Evolutionary conservation across 768 basidiomycete species (phyloP).

Genomic region (Glaciozyma antarctica): DNA sequence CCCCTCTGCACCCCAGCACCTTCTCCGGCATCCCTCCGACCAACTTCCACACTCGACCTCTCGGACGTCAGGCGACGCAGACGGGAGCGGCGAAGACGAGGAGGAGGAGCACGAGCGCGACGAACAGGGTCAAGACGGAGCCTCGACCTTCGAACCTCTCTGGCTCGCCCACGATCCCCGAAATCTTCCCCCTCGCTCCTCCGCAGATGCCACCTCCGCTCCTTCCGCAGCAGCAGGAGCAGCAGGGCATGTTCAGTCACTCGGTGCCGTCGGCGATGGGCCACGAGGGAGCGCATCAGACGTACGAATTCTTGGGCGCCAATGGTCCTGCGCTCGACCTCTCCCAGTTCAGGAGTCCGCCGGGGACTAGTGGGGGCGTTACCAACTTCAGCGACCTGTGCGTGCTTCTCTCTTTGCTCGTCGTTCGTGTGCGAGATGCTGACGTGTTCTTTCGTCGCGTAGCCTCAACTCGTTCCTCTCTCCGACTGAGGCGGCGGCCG

Average conservation of each 20-base stretch:
- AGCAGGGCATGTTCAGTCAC: slow-evolving; percentile 10
- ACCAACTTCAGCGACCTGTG: slow-evolving; percentile 24
- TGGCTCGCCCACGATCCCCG: slow-evolving; percentile 8
- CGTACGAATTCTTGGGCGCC: slow-evolving; percentile 18
- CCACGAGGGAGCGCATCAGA: slow-evolving; percentile 5
- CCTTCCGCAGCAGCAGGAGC: neutral
- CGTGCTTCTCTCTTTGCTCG: neutral
- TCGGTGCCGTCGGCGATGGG: neutral
- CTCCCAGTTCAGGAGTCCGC: slow-evolving; percentile 18
- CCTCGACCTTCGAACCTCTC: neutral
- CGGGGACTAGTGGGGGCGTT: slow-evolving; percentile 10
- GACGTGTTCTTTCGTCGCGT: neutral
- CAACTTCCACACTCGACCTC: slow-evolving; percentile 21
- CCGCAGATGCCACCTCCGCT: neutral
- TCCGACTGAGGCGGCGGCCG: slow-evolving; percentile 15
- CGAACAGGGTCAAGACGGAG: slow-evolving; percentile 3
- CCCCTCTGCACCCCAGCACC: neutral
- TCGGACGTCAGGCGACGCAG: neutral
- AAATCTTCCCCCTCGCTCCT: neutral
- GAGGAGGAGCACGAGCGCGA: neutral
- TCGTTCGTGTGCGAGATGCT: neutral
- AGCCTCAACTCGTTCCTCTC: slow-evolving; percentile 29
- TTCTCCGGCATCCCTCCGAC: slow-evolving; percentile 8
- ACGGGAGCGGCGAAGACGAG: no score
- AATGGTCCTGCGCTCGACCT: slow-evolving; percentile 13